Conservation (phyloP, 2,329 filamentous ascomycete species). For the Cadophora sp. region DNA sequence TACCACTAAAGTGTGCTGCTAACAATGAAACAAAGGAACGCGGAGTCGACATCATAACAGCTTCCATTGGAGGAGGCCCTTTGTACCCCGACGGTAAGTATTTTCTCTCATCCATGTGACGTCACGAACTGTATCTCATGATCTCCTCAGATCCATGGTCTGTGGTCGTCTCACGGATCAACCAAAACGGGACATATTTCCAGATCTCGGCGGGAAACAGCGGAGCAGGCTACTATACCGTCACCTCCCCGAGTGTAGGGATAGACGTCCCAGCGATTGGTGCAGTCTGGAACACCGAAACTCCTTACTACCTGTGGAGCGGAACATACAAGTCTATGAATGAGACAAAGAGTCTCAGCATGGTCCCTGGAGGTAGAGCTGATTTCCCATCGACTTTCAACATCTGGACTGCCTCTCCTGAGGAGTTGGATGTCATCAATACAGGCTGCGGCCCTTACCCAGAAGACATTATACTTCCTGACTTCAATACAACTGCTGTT, state of each 20-base stretch:
- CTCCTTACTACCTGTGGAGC: not conserved
- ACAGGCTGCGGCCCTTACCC: not conserved
- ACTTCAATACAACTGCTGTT: not conserved
- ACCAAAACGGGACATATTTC: not conserved
- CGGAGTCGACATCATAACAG: conserved; percentile 37
- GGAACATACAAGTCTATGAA: not conserved
- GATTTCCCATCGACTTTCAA: not conserved
- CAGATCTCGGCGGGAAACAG: not conserved
- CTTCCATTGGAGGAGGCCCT: conserved; percentile 28
- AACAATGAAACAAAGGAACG: conserved; percentile 21
- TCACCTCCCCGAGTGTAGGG: not conserved
- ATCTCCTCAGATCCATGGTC: not conserved
- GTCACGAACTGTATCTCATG: not conserved
- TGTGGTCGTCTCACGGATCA: not conserved
- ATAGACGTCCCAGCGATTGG: not conserved
- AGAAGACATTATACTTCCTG: not conserved
- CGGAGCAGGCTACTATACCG: not conserved
- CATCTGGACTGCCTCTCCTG: not conserved
- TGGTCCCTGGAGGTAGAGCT: not conserved
- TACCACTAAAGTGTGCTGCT: too few relatives aligned
- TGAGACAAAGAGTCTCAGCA: too few relatives aligned
- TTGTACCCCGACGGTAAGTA: conserved; percentile 1
- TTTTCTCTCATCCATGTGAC: not conserved
- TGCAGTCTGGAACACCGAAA: conserved; percentile 1
- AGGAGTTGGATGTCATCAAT: not conserved